Base-by-base conservation (phyloP, 257 asterid species). In the Nicotiana attenuata region DNA sequence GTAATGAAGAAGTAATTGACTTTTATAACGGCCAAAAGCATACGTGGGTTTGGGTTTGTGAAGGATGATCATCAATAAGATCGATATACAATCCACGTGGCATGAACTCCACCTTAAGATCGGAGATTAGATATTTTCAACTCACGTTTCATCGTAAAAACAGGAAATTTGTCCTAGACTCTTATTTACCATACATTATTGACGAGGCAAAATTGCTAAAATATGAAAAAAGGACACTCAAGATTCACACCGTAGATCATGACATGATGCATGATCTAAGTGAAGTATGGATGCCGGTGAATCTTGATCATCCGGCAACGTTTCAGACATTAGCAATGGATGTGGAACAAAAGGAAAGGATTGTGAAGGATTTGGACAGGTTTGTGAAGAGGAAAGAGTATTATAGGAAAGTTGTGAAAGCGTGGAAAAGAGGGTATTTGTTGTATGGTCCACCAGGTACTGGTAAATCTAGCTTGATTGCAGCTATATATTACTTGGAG, bases 361-460 rank as follows among this genome's bases (percentile, higher is more conserved):
- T 92, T 3, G 1, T 87, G 82, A 84, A 73, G 52, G 97, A 92
- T 85, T 81, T 92, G 0, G 89, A 90, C 4, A 78, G 85, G 76
- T 92, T 92, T 66, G 55, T 90, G 82, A 17, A 82, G 85, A 83
- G 96, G 77, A 88, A 82, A 65, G 94, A 91, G 29, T 87, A 81
- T 84, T 92, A 93, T 11, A 82, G 86, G 77, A 87, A 85, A 60
- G 87, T 93, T 5, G 96, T 96, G 20, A 93, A 90, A 83, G 93
- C 94, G 1, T 92, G 92, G 94, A 93, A 91, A 77, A 85, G 97
- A 84, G 97, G 97, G 57, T 91, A 90, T 57, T 81, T 93, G 87
- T 41, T 93, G 89, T 89, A 91, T 71, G 97, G 93, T n/a, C 97
- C 94, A 31, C 96, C 94, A 0, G 96, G 97, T 81, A 93, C 96